Evolutionary conservation across 768 basidiomycete species (phyloP), one percentile per base, ranked within the genome.

Genomic region (Mycena filopes): DNA sequence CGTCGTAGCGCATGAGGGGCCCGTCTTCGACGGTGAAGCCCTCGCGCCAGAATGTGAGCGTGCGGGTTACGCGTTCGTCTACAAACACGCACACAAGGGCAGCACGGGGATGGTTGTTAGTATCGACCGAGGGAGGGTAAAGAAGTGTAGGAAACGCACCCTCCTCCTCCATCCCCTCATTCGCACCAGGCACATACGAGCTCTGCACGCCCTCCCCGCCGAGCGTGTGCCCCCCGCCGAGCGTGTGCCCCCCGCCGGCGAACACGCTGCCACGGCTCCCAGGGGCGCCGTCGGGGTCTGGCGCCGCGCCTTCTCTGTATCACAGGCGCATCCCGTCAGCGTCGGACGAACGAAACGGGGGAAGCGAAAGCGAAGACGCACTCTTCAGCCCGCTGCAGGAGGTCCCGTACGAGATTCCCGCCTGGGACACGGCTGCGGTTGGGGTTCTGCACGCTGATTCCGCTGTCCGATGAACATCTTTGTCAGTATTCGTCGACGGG

Each of bases 401-500:
- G 84, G 61, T 86, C 84, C 31, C 79, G 77, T n/a, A 83, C 86
- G 49, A 83, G 73, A 60, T 79, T 70, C 10, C 83, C 80, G 38
- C 67, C 69, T 28, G 60, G 57, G 11, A 62, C 75, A 18, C 54
- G 68, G 12, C 68, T 71, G 47, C 76, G 66, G 56, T 87, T 82
- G 2, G 91, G 91, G 69, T 90, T 89, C 74, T 92, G 83, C 0
- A 93, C 82, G 12, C 87, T 86, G 36, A 93, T 79, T 2, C 91
- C 91, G 69, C 90, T 92, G 73, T 3, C 18, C 20, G 16, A n/a
- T n/a, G n/a, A n/a, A n/a, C n/a, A n/a, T n/a, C n/a, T n/a, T n/a
- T n/a, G n/a, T n/a, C 26, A 9, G 40, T 41, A 51, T n/a, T n/a
- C n/a, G n/a, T n/a, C n/a, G 4, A 50, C 42, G n/a, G n/a, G n/a